Conservation (phyloP, 352 stramenopile genomes). For the Halophytophthora polymorphica region DNA sequence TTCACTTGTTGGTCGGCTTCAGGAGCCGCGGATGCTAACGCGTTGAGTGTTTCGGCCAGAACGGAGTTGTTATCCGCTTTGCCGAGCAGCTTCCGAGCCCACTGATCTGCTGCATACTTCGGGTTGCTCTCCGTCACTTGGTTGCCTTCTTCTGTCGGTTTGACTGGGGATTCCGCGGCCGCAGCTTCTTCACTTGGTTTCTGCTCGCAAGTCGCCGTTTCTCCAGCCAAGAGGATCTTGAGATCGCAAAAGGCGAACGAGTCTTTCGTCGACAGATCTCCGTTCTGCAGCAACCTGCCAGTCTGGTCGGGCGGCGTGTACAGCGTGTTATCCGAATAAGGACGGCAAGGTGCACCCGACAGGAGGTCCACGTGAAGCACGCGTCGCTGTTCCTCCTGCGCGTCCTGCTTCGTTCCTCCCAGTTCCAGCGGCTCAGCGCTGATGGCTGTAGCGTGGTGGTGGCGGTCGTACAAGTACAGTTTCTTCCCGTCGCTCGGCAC, state of each 20-base stretch:
- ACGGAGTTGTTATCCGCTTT: conserved; percentile 56
- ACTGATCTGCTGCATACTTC: conserved; percentile 39
- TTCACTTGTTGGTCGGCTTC: conserved; percentile 13
- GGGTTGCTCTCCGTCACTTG: conserved; percentile 11
- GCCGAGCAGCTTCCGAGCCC: conserved; percentile 53
- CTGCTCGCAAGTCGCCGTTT: conserved; percentile 1
- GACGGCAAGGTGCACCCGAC: conserved; percentile 52
- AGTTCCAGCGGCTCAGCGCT: conserved; percentile 19
- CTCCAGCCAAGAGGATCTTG: conserved; percentile 32
- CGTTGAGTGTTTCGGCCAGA: conserved; percentile 56
- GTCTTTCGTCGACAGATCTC: conserved; percentile 32
- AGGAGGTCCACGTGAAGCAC: conserved; percentile 71
- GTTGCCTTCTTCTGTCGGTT: conserved; percentile 13
- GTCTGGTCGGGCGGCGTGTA: conserved; percentile 59
- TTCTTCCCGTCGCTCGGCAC: conserved; percentile 76
- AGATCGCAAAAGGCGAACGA: conserved; percentile 73
- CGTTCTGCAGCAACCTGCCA: conserved; percentile 18
- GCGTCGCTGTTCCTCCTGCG: conserved; percentile 19
- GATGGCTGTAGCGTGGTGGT: conserved; percentile 33
- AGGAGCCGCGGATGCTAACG: conserved; percentile 33
- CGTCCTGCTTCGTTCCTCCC: conserved; percentile 9
- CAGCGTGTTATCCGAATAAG: conserved; percentile 73
- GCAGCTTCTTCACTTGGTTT: conserved; percentile 9
- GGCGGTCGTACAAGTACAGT: conserved; percentile 67
- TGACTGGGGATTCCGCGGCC: conserved; percentile 16